Evolutionary conservation across 108 stramenopile species (phyloP), one percentile per base, ranked within the genome.

Genomic region (Epithemia pelagica): DNA sequence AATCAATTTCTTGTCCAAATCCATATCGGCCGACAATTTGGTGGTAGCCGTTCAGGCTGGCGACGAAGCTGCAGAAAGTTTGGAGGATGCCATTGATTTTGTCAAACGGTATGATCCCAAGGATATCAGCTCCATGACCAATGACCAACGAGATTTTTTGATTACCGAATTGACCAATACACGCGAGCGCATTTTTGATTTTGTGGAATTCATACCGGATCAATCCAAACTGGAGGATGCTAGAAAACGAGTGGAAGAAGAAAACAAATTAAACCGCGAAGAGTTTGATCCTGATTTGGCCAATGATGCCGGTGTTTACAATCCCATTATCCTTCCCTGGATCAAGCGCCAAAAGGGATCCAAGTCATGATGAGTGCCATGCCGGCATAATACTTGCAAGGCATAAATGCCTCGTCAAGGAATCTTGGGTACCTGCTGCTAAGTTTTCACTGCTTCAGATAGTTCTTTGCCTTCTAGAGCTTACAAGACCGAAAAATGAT

Each of bases 71-170:
- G 87, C 73, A 19, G 81, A 84, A 22, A 72, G 79, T 2, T 67
- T 88, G 58, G 84, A 88, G 62, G 74, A 70, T 59, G 87, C 87
- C 24, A 84, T 88, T 65, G 84, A 82, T 69, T 88, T 80, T 68
- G 87, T 88, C 1, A 56, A 68, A n/a, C 54, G n/a, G 22, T 30
- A 54, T 53, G 19, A 69, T 68, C 2, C 37, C 5, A 70, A 74
- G 52, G 60, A 46, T 31, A 58, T 53, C 1, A 71, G 64, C 21
- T 57, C 78, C 27, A 67, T 87, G 58, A 80, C 81, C 20, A 51
- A 55, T n/a, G 78, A 75, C 1, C 86, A 87, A 69, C 76, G 70
- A 29, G 67, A 72, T 15, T 82, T 79, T 58, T 62, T 88, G 55
- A 77, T 59, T 0, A 56, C 53, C 1, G 64, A 80, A 52, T 52